Conservation (phyloP, 2,329 filamentous ascomycete genomes). For the Chrysoporthe austroafricana region DNA sequence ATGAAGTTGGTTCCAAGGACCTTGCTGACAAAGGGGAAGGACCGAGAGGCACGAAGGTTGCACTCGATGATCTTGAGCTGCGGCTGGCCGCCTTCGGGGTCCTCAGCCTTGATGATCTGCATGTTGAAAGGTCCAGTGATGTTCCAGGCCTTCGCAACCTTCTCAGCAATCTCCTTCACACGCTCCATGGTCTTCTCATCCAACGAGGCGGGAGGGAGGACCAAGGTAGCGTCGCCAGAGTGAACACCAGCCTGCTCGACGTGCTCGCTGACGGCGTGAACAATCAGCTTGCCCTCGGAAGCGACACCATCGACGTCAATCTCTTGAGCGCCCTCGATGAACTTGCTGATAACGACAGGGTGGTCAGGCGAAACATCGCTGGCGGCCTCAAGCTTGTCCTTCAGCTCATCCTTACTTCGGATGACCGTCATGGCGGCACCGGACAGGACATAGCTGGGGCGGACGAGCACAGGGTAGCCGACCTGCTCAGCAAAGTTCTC, state of each 20-base stretch:
- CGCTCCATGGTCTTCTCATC: constrained; percentile 79
- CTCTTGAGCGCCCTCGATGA: constrained; percentile 94
- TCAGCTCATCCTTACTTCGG: constrained; percentile 81
- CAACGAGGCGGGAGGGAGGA: constrained; percentile 83
- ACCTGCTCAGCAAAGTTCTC: constrained; percentile 83
- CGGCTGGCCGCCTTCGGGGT: constrained; percentile 74
- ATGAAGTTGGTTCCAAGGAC: constrained; percentile 97
- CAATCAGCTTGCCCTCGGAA: constrained; percentile 79
- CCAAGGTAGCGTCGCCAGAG: constrained; percentile 93
- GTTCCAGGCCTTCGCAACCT: constrained; percentile 95
- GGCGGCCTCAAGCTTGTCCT: constrained; percentile 92
- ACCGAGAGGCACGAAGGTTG: constrained; percentile 95
- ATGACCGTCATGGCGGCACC: constrained; percentile 99
- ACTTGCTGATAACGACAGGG: constrained; percentile 97
- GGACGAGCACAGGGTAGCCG: constrained; percentile 91
- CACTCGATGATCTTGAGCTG: constrained; percentile 96
- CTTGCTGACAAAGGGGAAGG: constrained; percentile 98
- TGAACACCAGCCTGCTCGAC: constrained; percentile 97
- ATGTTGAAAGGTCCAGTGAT: constrained; percentile 99
- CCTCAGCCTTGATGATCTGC: constrained; percentile 95
- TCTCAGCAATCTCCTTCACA: constrained; percentile 92
- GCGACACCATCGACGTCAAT: constrained; percentile 96
- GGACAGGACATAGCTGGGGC: constrained; percentile 93
- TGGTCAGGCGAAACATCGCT: constrained; percentile 92
- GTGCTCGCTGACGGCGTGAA: constrained; percentile 95